A percentile compares a stretch with the other conserved stretches of the same genome.
Evolutionary conservation across 148 eudicot species (phyloP).

Genomic region (Rhododendron molle): DNA sequence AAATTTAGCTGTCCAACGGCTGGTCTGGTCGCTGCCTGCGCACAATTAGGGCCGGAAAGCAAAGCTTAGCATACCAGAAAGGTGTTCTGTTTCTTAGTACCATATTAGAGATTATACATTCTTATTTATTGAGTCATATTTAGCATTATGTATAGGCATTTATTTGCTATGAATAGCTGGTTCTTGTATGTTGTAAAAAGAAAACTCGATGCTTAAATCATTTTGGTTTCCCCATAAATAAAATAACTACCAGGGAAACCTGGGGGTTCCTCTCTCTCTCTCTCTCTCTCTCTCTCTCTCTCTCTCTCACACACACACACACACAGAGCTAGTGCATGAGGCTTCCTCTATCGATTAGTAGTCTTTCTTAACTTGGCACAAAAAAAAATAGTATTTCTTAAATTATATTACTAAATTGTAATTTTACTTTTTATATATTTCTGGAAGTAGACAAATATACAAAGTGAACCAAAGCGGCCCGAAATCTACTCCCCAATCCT

Average conservation of each 20-base stretch:
- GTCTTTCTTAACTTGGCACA: too few relatives aligned
- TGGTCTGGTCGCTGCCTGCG: background rate
- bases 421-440: too few relatives aligned
- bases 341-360: too few relatives aligned
- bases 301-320: too few relatives aligned
- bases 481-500: background rate
- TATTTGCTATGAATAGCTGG: background rate
- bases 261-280: background rate
- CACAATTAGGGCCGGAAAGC: background rate
- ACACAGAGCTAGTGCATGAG: too few relatives aligned
- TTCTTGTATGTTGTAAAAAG: background rate
- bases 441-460: too few relatives aligned
- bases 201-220: background rate
- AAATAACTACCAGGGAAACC: conserved; percentile 3
- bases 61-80: background rate
- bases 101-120: background rate
- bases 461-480: too few relatives aligned
- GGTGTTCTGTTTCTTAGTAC: background rate
- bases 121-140: conserved; percentile 1
- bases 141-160: conserved; percentile 5
- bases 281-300: background rate
- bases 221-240: background rate
- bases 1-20: background rate
- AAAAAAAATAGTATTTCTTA: too few relatives aligned
- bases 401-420: too few relatives aligned